Base-by-base conservation (phyloP, 140 eudicot species). In the Cichorium intybus region DNA sequence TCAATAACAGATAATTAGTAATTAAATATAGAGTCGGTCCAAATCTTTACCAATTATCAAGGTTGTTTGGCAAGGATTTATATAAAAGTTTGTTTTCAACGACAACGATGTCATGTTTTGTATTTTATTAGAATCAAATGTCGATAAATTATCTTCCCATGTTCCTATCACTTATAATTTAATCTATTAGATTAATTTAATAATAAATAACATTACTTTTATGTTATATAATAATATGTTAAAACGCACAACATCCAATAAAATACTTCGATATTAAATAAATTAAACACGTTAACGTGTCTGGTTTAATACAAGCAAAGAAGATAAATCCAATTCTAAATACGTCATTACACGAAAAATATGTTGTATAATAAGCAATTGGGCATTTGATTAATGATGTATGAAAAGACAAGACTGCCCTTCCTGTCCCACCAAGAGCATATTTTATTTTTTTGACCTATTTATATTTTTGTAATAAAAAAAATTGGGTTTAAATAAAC, bases 21-120 rank as follows among this genome's bases (percentile, higher is more conserved):
- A 57, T 72, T 59, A 72, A 78, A 24, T 52, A 78, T 66, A 22
- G 47, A 53, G 79, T 73, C 66, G 49, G 79, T 72, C 83, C 75
- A 72, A 72, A 78, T 60, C 68, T 60, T 52, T 45, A 67, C 27
- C 75, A 72, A 78, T 67, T 68, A 78, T 67, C 83, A 64, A 78
- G 64, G 74, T 70, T 71, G 82, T 77, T 71, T 59, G 74, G 74
- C 74, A 65, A 71, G 68, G 56, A 45, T 78, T 65, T 64, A 66
- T 66, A 72, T 71, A 58, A 50, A 61, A 60, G 75, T 72, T 66
- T 57, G 75, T 54, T 72, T 77, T 78, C 83, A 73, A 78, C 75
- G 83, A 78, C 79, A 78, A 62, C 78, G 68, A 78, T 70, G 76
- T 67, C 72, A 70, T 64, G 55, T 70, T 55, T 66, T 50, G 58